phyloP scores from a whole-genome alignment of 2,329 filamentous ascomycete species.

The Chalaropsis ovoidea region DNA sequence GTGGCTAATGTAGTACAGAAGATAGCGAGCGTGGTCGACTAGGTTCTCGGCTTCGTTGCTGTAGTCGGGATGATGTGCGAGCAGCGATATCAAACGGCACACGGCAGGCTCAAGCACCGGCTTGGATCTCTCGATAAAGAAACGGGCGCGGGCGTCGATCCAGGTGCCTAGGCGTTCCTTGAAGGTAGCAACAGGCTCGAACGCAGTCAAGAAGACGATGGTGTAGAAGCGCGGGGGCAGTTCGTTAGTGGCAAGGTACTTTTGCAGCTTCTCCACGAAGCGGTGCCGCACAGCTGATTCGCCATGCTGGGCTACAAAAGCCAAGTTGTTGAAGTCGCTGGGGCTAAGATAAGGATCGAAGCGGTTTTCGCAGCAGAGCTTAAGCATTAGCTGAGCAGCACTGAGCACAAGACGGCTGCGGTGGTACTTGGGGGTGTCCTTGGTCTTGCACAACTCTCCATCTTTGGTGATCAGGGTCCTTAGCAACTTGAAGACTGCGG shows the following conservation, averaged over 20 bases:
- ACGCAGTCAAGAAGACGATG: conserved; percentile 80
- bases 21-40: conserved; percentile 74
- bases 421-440: conserved; percentile 66
- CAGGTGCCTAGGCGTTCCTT: conserved; percentile 72
- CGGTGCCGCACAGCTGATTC: conserved; percentile 61
- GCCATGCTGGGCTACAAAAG: conserved; percentile 69
- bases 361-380: conserved; percentile 66
- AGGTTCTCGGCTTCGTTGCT: conserved; percentile 55
- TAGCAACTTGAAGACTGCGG: conserved; percentile 66
- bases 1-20: conserved; percentile 76
- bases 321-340: conserved; percentile 68
- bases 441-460: conserved; percentile 68
- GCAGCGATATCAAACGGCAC: conserved; percentile 69
- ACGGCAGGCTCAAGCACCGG: conserved; percentile 70
- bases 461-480: conserved; percentile 63
- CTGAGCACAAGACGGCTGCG: conserved; percentile 70
- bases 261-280: conserved; percentile 80
- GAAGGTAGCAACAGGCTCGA: conserved; percentile 68
- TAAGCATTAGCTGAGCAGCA: conserved; percentile 71
- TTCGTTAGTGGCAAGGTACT: conserved; percentile 66
- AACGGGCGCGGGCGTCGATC: conserved; percentile 69
- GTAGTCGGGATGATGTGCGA: conserved; percentile 93
- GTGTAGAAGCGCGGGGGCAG: conserved; percentile 73
- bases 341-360: conserved; percentile 67
- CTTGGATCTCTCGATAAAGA: conserved; percentile 50